Evolutionary conservation across 1,139 yeast species (phyloP).

Genomic region (Debaryomyces coudertii): DNA sequence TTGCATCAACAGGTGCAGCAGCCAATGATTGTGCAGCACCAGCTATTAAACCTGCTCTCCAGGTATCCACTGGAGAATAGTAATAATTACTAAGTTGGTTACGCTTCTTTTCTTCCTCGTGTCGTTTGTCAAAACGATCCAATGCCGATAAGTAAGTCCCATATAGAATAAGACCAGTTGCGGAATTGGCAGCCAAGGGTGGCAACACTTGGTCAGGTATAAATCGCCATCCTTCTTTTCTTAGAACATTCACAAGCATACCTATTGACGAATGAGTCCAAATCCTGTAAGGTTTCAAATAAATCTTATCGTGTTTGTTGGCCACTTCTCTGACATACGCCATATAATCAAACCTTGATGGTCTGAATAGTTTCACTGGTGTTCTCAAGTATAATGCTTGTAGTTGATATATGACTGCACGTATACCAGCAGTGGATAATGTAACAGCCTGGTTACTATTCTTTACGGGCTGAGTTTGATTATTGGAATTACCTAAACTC

Average conservation of each 20-base stretch:
- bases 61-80: conserved; percentile 55
- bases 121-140: conserved; percentile 27
- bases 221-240: conserved; percentile 82
- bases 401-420: conserved; percentile 81
- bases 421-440: conserved; percentile 73
- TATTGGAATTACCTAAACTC: background rate
- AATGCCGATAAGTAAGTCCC: conserved; percentile 71
- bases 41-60: conserved; percentile 82
- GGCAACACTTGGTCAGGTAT: conserved; percentile 85
- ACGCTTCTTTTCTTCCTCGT: conserved; percentile 10
- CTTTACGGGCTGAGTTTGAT: conserved; percentile 10
- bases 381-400: conserved; percentile 80
- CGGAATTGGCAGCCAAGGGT: conserved; percentile 84
- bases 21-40: conserved; percentile 88
- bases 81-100: conserved; percentile 17
- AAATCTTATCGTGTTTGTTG: conserved; percentile 49
- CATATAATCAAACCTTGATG: conserved; percentile 85
- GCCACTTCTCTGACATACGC: conserved; percentile 63
- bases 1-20: conserved; percentile 93
- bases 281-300: conserved; percentile 62
- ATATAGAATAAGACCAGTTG: conserved; percentile 82
- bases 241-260: conserved; percentile 67
- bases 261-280: conserved; percentile 80
- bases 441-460: conserved; percentile 43
- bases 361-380: conserved; percentile 83